Conservation (phyloP, 192 early-diverging fungal species). For the Oehlia diaphana region DNA sequence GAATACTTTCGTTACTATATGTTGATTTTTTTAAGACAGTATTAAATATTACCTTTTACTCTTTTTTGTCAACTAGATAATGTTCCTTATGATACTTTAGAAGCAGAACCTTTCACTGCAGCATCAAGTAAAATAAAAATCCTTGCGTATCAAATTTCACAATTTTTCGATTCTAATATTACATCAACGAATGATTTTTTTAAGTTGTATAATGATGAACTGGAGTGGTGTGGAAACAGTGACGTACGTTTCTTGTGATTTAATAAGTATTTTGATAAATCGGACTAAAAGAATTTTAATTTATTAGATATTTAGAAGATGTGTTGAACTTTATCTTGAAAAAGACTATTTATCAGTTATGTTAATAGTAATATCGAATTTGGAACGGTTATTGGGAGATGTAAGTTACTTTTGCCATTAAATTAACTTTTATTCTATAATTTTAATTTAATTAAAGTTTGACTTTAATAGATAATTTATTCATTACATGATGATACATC, state of each 20-base stretch:
- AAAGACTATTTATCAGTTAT: conserved; percentile 18
- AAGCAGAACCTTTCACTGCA: neutral
- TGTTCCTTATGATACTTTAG: neutral
- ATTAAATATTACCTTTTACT: neutral
- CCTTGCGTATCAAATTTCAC: neutral
- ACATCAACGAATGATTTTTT: neutral
- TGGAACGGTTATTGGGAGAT: conserved; percentile 27
- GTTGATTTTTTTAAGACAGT: neutral
- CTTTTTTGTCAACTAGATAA: neutral
- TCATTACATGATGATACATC: neutral
- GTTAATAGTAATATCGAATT: conserved; percentile 16
- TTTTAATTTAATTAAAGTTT: neutral
- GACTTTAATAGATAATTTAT: conserved; percentile 18
- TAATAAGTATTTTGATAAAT: neutral
- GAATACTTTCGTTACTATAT: neutral
- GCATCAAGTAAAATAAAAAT: conserved; percentile 5
- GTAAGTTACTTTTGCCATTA: conserved; percentile 10
- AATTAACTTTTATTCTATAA: neutral
- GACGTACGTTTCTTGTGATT: neutral
- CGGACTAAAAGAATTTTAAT: neutral
- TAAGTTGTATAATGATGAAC: conserved; percentile 10
- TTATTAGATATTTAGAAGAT: neutral
- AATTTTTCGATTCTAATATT: conserved; percentile 8
- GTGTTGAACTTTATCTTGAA: conserved; percentile 14
- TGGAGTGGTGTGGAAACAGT: conserved; percentile 8